Base-by-base conservation (phyloP, 306 rosid genomes). In the Glycine soja region DNA sequence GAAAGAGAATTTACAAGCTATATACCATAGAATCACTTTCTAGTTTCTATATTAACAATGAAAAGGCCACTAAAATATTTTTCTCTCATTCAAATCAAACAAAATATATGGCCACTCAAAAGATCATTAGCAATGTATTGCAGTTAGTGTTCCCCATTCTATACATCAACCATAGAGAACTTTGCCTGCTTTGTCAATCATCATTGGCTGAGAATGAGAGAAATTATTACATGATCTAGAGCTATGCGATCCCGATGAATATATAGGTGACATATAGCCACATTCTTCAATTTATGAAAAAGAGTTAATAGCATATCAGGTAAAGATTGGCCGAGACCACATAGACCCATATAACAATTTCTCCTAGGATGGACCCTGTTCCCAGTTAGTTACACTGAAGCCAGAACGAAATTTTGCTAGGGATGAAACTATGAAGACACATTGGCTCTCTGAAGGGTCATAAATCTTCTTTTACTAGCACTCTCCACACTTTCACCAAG, bases 401-500 rank as follows among this genome's bases (percentile, higher is more conserved):
- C 30, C 30, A 1, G n/a, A 69, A 81, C 30, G 51, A 12, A 68
- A 14, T 8, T 59, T 32, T 58, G 30, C 19, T 0, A 42, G 4
- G 38, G 46, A 72, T 66, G 77, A 76, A 84, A 64, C 74, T 58
- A 80, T 40, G 65, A 52, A 61, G 74, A 70, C 32, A 87, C 93
- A 76, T 83, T 85, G 62, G 91, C 86, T 75, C 92, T 91, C 11
- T 90, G 93, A 86, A 84, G 87, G 47, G 88, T 82, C 97, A 91
- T 82, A 71, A 92, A 90, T 81, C 91, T 91, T 86, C 87, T 86
- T 87, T 92, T 89, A 66, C 86, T 77, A 34, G 77, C 88, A 85
- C 87, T 77, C 86, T 90, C 92, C 78, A 84, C 97, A 6, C 80
- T 85, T 83, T 91, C 97, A 52, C 97, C 98, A 65, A 92, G 92